phyloP scores from a whole-genome alignment of 1,284 basidiomycete genomes.

The Chalciporus sp. region DNA sequence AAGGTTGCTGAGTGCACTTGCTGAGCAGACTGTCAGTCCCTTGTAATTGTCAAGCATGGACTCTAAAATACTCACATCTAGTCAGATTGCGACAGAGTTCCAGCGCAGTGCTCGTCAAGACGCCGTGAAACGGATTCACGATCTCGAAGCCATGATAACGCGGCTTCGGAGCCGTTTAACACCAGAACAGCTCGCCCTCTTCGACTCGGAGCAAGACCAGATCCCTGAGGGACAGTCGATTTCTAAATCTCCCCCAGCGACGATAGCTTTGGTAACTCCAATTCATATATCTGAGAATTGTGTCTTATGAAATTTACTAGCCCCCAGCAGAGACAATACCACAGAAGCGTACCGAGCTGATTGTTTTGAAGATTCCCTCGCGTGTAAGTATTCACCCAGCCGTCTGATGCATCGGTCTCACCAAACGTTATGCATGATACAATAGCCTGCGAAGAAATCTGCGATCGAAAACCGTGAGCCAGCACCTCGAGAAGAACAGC shows the following conservation, averaged over 20 bases:
- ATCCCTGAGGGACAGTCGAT: neutral
- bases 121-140: conserved; percentile 13
- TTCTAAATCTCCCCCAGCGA: conserved; percentile 8
- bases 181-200: conserved; percentile 22
- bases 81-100: conserved; percentile 18
- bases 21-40: conserved; percentile 27
- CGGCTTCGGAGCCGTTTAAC: conserved; percentile 23
- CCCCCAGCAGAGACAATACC: conserved; percentile 5
- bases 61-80: conserved; percentile 1
- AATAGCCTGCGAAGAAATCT: conserved; percentile 13
- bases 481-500: conserved; percentile 2
- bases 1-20: conserved; percentile 17
- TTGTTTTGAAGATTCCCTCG: conserved; percentile 28
- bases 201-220: conserved; percentile 12
- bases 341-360: conserved; percentile 26
- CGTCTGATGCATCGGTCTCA: neutral
- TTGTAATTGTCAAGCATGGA: neutral
- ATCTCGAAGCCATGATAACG: conserved; percentile 24
- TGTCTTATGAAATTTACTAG: conserved; percentile 17
- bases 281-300: neutral
- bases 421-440: conserved; percentile 5
- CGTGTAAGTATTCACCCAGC: conserved; percentile 17
- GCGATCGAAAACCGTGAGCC: conserved; percentile 3
- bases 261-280: conserved; percentile 6
- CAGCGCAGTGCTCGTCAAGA: conserved; percentile 18